These are phyloP conservation scores for Aspergillus pseudotamarii DNA, from an alignment of 2,329 filamentous ascomycete genomes.

Conservation along the genomic window DNA sequence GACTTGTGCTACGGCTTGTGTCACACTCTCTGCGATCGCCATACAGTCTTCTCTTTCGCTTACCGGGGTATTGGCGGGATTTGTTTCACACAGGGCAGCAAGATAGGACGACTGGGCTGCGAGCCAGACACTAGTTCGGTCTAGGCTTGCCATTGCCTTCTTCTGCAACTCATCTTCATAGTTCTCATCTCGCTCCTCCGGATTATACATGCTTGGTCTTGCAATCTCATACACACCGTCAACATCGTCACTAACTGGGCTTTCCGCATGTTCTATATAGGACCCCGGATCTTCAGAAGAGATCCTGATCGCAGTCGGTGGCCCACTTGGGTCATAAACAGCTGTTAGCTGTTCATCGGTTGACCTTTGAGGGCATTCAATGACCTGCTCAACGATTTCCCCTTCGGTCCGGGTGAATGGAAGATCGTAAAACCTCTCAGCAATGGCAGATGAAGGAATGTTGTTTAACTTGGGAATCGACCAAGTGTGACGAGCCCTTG, in stretches of 20 bases:
- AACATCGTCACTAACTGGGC: conserved; percentile 30
- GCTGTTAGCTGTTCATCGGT: conserved; percentile 38
- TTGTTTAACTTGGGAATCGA: conserved; percentile 61
- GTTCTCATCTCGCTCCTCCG: conserved; percentile 68
- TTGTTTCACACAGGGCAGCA: conserved; percentile 62
- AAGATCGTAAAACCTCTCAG: conserved; percentile 85
- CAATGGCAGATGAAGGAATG: conserved; percentile 82
- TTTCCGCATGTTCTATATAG: conserved; percentile 25
- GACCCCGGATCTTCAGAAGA: conserved; percentile 42
- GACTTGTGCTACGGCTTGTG: conserved; percentile 18
- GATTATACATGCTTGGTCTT: conserved; percentile 61
- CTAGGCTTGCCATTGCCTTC: conserved; percentile 71
- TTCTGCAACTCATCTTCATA: conserved; percentile 75
- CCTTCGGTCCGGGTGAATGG: conserved; percentile 66
- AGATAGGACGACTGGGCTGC: conserved; percentile 78
- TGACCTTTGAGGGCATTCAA: conserved; percentile 58
- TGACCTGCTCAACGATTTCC: conserved; percentile 65
- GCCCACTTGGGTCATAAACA: conserved; percentile 33
- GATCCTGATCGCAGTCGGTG: conserved; percentile 51
- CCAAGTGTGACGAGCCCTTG: conserved; percentile 80
- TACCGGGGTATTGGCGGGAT: conserved; percentile 50
- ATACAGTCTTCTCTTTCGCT: conserved; percentile 24
- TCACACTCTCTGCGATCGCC: conserved; percentile 18
- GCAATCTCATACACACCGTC: conserved; percentile 55
- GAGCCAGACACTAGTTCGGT: conserved; percentile 86